Evolutionary conservation across 106 monocot genomes (phyloP), one percentile per base, ranked within the genome.

Genomic region (Phalaenopsis aphrodite): DNA sequence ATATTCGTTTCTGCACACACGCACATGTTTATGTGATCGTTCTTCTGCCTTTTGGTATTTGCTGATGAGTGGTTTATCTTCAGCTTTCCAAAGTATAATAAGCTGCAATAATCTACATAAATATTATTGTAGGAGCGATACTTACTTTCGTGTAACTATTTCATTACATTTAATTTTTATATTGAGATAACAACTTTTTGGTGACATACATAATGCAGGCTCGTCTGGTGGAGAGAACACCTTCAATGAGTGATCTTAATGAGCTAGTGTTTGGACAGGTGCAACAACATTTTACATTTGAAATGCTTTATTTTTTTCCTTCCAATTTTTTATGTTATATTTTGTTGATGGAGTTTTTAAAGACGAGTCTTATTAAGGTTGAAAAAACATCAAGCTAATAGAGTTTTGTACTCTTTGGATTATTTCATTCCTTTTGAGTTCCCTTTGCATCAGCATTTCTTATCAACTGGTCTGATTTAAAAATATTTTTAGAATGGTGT

Each of bases 221-320:
- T 83, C 90, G 84, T 42, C 78, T 92, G 79, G 72, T 98, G 39
- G 90, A 98, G 86, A 94, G 82, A 76, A 98, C 94, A 83, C 92
- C 94, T 36, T 98, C 98, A 18, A 92, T 98, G 98, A 98, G 94
- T 82, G 94, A 98, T 83, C 88, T 98, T 38, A 94, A 98, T 88
- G 98, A 98, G 86, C 78, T 98, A 67, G 87, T 98, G 8, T 94
- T 90, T 92, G 98, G 98, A 39, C 89, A 98, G 90, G 98, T 92
- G 86, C 42, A 69, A 2, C 14, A 10, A 38, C 8, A 9, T 39
- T 9, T 69, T 69, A n/a, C 39, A 39, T 30, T 69, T 39, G 14
- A 69, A 23, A 4, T n/a, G 3, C 61, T n/a, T 61, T 56, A 56
- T 56, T 56, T 61, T 39, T 30, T 37, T 69, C n/a, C 19, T 65